Percentiles rank a stretch among this genome's conserved stretches.
phyloP scores from a whole-genome alignment of 176 grass and related monocot genomes.

The Microstegium vimineum region DNA sequence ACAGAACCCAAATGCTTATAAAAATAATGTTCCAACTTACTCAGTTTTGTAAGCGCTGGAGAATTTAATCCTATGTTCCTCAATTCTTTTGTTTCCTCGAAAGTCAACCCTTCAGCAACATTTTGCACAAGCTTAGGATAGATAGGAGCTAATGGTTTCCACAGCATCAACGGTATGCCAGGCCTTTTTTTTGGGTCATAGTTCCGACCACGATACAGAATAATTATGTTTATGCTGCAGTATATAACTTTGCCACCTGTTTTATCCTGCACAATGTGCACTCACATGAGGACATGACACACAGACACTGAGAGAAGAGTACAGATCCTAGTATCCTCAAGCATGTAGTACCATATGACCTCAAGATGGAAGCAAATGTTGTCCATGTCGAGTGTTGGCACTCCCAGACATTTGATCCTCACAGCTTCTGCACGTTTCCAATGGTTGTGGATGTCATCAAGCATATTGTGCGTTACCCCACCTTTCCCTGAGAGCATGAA shows the following conservation, averaged over 20 bases:
- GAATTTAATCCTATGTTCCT: slow-evolving; percentile 58
- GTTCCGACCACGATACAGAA: slow-evolving; percentile 55
- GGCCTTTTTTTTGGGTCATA: slow-evolving; percentile 54
- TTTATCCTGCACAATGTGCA: slow-evolving; percentile 54
- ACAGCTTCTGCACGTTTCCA: slow-evolving; percentile 71
- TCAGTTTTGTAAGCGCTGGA: slow-evolving; percentile 49
- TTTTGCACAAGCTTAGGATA: slow-evolving; percentile 63
- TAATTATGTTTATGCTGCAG: slow-evolving; percentile 46
- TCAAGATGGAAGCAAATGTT: slow-evolving; percentile 76
- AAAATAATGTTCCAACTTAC: slow-evolving; percentile 31
- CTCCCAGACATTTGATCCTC: slow-evolving; percentile 77
- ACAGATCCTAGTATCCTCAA: neutral
- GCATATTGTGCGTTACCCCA: slow-evolving; percentile 75
- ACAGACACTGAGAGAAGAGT: neutral
- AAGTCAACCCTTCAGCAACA: slow-evolving; percentile 48
- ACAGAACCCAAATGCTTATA: neutral
- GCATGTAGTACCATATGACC: slow-evolving; percentile 36
- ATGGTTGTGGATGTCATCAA: slow-evolving; percentile 77
- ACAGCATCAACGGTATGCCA: slow-evolving; percentile 57
- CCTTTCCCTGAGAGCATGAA: slow-evolving; percentile 45
- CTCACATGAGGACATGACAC: slow-evolving; percentile 4
- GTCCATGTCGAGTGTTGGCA: slow-evolving; percentile 72
- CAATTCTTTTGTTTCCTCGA: slow-evolving; percentile 67
- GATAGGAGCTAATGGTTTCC: slow-evolving; percentile 73
- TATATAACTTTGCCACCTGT: slow-evolving; percentile 68